These are phyloP conservation scores for Globisporangium iwayamae DNA, from an alignment of 352 stramenopile species.

Conservation along the genomic window DNA sequence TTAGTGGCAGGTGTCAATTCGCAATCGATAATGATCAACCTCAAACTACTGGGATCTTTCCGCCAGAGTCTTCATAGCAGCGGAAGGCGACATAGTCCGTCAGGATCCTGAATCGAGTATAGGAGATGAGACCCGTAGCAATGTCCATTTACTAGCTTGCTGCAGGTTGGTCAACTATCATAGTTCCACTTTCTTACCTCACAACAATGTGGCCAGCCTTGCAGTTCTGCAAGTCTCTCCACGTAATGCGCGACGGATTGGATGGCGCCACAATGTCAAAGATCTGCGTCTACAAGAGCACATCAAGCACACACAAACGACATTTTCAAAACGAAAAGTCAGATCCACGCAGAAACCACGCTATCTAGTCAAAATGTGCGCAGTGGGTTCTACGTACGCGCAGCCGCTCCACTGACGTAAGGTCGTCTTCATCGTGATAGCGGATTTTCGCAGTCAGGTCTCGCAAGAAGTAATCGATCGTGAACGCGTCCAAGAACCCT, in stretches of 20 bases:
- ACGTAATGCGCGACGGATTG: constrained; percentile 44
- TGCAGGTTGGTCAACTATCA: not conserved
- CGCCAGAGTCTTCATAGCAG: constrained; percentile 45
- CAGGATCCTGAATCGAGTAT: constrained; percentile 27
- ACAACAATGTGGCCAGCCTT: constrained; percentile 48
- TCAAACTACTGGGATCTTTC: constrained; percentile 26
- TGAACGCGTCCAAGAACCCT: constrained; percentile 55
- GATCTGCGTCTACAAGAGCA: constrained; percentile 42
- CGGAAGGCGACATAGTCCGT: constrained; percentile 58
- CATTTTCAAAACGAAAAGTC: not conserved
- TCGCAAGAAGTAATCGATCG: constrained; percentile 58
- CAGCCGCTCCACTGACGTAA: constrained; percentile 21
- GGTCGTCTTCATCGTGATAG: constrained; percentile 25
- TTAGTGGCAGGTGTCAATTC: not conserved
- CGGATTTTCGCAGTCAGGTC: constrained; percentile 50
- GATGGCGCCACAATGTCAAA: constrained; percentile 52
- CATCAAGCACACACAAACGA: not conserved
- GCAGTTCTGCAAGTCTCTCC: constrained; percentile 51
- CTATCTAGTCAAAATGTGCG: not conserved
- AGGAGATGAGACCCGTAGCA: not conserved
- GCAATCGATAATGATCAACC: not conserved
- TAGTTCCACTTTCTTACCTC: constrained; percentile 16
- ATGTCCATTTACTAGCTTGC: not conserved
- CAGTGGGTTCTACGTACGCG: constrained; percentile 22
- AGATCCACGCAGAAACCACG: too few species aligned